Conservation (phyloP, 495 filamentous ascomycete species). For the Copromyces sp. region DNA sequence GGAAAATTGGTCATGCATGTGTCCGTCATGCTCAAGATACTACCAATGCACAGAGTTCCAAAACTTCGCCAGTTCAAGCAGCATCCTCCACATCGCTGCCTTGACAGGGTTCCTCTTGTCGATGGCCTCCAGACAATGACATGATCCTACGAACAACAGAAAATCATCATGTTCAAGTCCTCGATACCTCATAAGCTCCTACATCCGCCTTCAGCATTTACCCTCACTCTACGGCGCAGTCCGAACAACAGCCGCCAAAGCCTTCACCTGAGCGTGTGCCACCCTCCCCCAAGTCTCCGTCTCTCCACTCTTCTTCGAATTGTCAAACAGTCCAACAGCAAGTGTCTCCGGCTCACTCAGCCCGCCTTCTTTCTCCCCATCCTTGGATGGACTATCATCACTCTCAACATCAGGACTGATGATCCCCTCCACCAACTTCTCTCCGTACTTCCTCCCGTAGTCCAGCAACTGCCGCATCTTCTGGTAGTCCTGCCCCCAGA, state of each 20-base stretch:
- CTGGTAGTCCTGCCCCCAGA: conserved; percentile 27
- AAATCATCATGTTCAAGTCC: background rate
- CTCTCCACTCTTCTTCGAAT: conserved; percentile 10
- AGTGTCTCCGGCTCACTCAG: conserved; percentile 21
- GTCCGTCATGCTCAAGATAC: background rate
- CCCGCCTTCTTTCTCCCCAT: conserved; percentile 6
- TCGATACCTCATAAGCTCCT: background rate
- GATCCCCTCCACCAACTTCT: conserved; percentile 23
- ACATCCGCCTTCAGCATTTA: background rate
- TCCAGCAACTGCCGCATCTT: conserved; percentile 23
- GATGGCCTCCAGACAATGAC: background rate
- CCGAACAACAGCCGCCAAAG: conserved; percentile 22
- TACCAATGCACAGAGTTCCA: background rate
- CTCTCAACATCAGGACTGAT: conserved; percentile 11
- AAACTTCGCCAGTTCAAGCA: background rate
- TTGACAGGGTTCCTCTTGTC: background rate
- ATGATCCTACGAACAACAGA: background rate
- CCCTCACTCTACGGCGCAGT: conserved; percentile 9
- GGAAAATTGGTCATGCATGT: background rate
- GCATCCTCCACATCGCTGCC: background rate
- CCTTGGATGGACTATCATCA: background rate
- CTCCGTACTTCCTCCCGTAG: conserved; percentile 23
- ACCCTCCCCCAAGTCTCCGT: conserved; percentile 27
- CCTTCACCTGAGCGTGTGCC: conserved; percentile 25
- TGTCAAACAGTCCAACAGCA: conserved; percentile 24